A percentile compares a stretch with the other conserved stretches of the same genome.
These are phyloP conservation scores for Onygenales sp. DNA, from an alignment of 2,329 filamentous ascomycete species.

Conservation along the genomic window DNA sequence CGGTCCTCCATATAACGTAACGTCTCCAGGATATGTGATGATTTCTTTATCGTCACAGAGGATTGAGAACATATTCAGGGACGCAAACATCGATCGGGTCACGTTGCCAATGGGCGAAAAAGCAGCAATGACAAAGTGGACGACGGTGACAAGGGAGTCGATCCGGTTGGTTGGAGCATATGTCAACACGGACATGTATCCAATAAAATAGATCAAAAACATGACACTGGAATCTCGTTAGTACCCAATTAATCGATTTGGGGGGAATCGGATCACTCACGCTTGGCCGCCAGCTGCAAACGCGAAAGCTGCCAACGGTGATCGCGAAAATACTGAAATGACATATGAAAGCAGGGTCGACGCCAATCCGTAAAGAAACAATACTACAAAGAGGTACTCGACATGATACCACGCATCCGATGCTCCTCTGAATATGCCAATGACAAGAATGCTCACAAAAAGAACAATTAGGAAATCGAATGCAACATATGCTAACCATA, in stretches of 20 bases:
- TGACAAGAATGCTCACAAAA: constrained; percentile 53
- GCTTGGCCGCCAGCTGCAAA: constrained; percentile 70
- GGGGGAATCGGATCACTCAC: constrained; percentile 16
- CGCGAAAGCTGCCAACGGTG: constrained; percentile 75
- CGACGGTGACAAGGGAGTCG: constrained; percentile 56
- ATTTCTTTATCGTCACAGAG: constrained; percentile 58
- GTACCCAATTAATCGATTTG: constrained; percentile 9
- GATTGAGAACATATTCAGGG: constrained; percentile 74
- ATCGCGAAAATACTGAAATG: constrained; percentile 67
- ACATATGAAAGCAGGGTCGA: constrained; percentile 70
- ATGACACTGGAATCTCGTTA: constrained; percentile 37
- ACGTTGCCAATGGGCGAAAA: constrained; percentile 71
- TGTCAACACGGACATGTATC: constrained; percentile 62
- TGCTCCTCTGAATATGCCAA: constrained; percentile 57
- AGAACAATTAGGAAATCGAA: constrained; percentile 75
- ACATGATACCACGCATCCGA: constrained; percentile 63
- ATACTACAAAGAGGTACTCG: constrained; percentile 70
- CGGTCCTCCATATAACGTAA: constrained; percentile 70
- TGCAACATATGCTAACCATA: constrained; percentile 72
- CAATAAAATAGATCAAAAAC: constrained; percentile 63
- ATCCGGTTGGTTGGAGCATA: constrained; percentile 62
- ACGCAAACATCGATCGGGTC: constrained; percentile 62
- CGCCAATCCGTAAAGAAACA: constrained; percentile 70
- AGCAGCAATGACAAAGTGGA: constrained; percentile 64
- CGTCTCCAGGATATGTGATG: constrained; percentile 57